These are phyloP conservation scores for Cercophora sp. DNA, from an alignment of 495 filamentous ascomycete genomes.

Conservation along the genomic window DNA sequence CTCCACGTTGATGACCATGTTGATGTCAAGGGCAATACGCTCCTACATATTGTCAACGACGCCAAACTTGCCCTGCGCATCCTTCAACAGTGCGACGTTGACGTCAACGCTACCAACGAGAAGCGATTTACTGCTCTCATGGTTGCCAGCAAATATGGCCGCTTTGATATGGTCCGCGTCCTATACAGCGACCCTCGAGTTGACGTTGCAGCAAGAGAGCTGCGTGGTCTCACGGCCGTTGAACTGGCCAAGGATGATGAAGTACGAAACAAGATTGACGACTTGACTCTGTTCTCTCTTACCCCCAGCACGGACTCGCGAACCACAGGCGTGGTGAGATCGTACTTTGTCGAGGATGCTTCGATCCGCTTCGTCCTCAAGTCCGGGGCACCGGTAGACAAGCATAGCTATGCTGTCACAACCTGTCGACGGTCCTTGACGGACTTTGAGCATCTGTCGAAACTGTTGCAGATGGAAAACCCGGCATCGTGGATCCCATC, in stretches of 20 bases:
- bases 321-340: conserved; percentile 90
- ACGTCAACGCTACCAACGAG: conserved; percentile 94
- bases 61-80: conserved; percentile 70
- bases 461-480: conserved; percentile 84
- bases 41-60: conserved; percentile 90
- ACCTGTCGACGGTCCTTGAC: conserved; percentile 84
- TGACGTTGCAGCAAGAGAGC: conserved; percentile 77
- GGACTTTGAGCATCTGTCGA: conserved; percentile 89
- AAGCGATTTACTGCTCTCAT: conserved; percentile 93
- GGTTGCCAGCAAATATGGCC: conserved; percentile 98
- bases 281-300: conserved; percentile 78
- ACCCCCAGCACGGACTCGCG: conserved; percentile 68
- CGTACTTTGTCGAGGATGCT: conserved; percentile 96
- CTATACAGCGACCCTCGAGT: conserved; percentile 85
- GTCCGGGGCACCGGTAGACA: conserved; percentile 68
- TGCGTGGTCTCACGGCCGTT: conserved; percentile 87
- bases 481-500: conserved; percentile 92
- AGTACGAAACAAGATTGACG: conserved; percentile 91
- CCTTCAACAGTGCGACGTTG: conserved; percentile 77
- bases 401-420: conserved; percentile 79
- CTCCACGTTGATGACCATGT: conserved; percentile 92
- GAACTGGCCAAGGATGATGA: conserved; percentile 98
- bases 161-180: conserved; percentile 85
- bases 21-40: conserved; percentile 87
- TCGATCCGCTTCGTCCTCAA: conserved; percentile 91